Percentiles rank a stretch among this genome's conserved stretches.
phyloP scores from a whole-genome alignment of 2,329 filamentous ascomycete genomes.

The Sarocladiaceae sp. region DNA sequence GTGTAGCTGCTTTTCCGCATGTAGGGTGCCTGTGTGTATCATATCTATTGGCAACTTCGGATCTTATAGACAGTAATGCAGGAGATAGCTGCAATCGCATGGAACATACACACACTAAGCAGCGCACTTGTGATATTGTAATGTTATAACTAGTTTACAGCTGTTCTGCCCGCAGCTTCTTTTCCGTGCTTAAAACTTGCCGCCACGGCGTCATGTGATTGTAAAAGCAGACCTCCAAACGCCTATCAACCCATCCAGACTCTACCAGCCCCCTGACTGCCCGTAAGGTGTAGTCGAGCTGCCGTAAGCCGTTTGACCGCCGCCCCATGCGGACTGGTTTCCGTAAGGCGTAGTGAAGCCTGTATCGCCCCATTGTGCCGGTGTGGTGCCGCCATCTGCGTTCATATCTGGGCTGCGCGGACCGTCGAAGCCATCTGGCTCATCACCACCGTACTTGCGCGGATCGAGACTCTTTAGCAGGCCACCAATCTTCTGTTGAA shows the following conservation, averaged over 20 bases:
- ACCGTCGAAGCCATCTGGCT: constrained; percentile 57
- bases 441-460: constrained; percentile 46
- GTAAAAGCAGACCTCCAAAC: constrained; percentile 14
- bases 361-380: constrained; percentile 45
- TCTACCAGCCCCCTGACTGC: constrained; percentile 40
- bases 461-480: constrained; percentile 60
- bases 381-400: constrained; percentile 51
- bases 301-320: constrained; percentile 39
- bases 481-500: constrained; percentile 85
- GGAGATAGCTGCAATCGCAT: too few species aligned
- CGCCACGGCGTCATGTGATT: too few species aligned
- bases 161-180: constrained; percentile 9
- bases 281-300: constrained; percentile 50
- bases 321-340: constrained; percentile 62
- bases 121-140: constrained; percentile 5
- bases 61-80: too few species aligned
- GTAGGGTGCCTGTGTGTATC: neutral
- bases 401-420: constrained; percentile 62
- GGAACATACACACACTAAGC: too few species aligned
- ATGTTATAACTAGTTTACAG: constrained; percentile 12
- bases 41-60: neutral
- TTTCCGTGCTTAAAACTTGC: too few species aligned
- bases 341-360: constrained; percentile 69
- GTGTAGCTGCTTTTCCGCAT: neutral
- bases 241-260: neutral